Evolutionary conservation across 164 flowering plant species (phyloP), one percentile per base, ranked within the genome.

Genomic region (Kalanchoe fedtschenkoi): DNA sequence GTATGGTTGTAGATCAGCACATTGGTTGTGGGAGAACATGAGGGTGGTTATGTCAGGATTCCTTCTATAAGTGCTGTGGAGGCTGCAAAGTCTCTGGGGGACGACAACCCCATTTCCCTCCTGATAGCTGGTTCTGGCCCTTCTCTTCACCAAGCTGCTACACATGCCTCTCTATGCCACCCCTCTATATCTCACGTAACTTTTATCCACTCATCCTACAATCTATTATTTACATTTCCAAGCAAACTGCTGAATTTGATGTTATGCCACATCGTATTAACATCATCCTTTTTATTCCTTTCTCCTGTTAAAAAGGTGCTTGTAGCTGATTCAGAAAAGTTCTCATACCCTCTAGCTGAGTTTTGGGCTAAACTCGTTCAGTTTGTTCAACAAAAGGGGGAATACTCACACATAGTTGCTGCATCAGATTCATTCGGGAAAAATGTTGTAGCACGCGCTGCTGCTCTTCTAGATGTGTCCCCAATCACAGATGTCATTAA

Each of bases 361-460:
- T 85, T 96, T 55, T 95, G 97, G 95, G 93, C 96, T 60, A 80
- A 78, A 73, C 67, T 95, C 62, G 75, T 91, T 66, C 86, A 82
- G 37, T 64, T 83, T 66, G 87, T 89, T 78, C 97, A 88, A 72
- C 78, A 79, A 65, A 76, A 68, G 62, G 81, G 81, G 29, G 70
- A 76, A 41, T 91, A 80, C 68, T 85, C 99, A 0, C 96, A 95
- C 58, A 78, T 95, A 70, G 65, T 91, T 69, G 70, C 93, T 21
- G 75, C 91, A 51, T 84, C 97, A n/a, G 76, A 74, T 77, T 95
- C 97, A 57, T 95, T 95, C 73, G 97, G 97, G 71, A 95, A 95
- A 68, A 91, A 89, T 62, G 71, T 87, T 62, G 62, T 95, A 39
- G 97, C 97, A 9, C 88, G 97, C 61, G 96, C 93, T 35, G 96